phyloP scores from a whole-genome alignment of 2,329 filamentous ascomycete genomes.

The Pyrenophora tritici-repentis region DNA sequence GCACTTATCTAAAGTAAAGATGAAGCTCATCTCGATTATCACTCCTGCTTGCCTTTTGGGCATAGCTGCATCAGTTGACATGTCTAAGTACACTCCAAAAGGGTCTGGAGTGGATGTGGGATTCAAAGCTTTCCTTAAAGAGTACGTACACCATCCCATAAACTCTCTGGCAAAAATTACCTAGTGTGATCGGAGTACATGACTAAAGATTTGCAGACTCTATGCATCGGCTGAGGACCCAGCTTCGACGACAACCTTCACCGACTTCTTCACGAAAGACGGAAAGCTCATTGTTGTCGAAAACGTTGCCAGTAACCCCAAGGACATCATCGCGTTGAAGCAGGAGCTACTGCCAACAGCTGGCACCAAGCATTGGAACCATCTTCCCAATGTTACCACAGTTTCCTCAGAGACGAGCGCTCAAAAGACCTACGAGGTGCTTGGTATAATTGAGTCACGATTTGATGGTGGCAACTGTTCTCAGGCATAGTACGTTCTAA shows the following conservation, averaged over 20 bases:
- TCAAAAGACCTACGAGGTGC: conserved; percentile 5
- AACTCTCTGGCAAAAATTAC: not conserved
- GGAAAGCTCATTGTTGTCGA: conserved; percentile 5
- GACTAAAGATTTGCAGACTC: not conserved
- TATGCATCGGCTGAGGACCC: conserved; percentile 6
- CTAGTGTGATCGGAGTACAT: not conserved
- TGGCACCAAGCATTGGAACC: conserved; percentile 9
- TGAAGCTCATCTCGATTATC: conserved; percentile 1
- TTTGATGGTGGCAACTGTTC: conserved; percentile 10
- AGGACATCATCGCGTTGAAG: conserved; percentile 8
- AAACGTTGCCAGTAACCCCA: not conserved
- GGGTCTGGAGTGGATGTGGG: conserved; percentile 1
- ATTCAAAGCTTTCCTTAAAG: conserved; percentile 3
- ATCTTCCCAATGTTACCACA: conserved; percentile 2
- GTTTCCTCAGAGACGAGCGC: conserved; percentile 3
- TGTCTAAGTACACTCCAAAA: conserved; percentile 2
- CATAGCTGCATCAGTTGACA: conserved; percentile 4
- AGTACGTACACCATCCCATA: not conserved
- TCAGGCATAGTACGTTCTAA: conserved; percentile 7
- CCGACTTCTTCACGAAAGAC: conserved; percentile 4
- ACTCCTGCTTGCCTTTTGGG: conserved; percentile 2
- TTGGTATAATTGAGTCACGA: conserved; percentile 4
- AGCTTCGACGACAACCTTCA: conserved; percentile 4
- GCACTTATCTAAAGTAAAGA: not conserved
- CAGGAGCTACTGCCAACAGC: conserved; percentile 1